Base-by-base conservation (phyloP, 2,329 filamentous ascomycete species). In the Colletotrichum liriopes region DNA sequence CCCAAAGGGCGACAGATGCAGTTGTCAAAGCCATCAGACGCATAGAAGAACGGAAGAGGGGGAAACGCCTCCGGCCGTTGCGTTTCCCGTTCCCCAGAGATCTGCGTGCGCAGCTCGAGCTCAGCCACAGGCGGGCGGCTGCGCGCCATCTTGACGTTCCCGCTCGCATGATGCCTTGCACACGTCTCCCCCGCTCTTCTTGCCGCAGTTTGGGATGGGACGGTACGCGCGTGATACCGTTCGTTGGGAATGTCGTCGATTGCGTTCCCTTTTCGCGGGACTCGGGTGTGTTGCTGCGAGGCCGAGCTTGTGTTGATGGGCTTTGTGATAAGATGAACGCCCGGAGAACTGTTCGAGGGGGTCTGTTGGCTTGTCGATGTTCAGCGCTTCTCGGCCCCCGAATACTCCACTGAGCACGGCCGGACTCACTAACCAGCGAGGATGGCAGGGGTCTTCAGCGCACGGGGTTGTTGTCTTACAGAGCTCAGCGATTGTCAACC, bases 71-170 rank as follows among this genome's bases (percentile, higher is more conserved):
- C 49, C 49, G 26, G 26, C 23, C n/a, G 45, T 16, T 29, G 16
- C 12, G 6, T n/a, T 20, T n/a, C 7, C 43, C 43, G 7, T 9
- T n/a, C 3, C n/a, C n/a, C 8, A 20, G 26, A 49, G 29, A 29
- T 45, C 37, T 32, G 41, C 39, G 37, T 49, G 43, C 29, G 7
- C 29, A 59, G 29, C 9, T 54, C 43, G 37, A 45, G 56, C 69
- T 64, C 54, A 72, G 69, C 69, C 69, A 64, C 69, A 26, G 45
- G 43, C 52, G 45, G 58, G 45, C 52, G 37, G 52, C 65, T 68
- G 65, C 69, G 65, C 37, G 32, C 58, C 35, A 52, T 39, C n/a
- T 18, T 18, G 32, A 26, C 29, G 9, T 49, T 9, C 20, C 43
- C 14, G 26, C 58, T 49, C 32, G 43, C 32, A 6, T 49, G 1